Conservation (phyloP, 2,329 filamentous ascomycete genomes). For the Cyphellophora attinorum region DNA sequence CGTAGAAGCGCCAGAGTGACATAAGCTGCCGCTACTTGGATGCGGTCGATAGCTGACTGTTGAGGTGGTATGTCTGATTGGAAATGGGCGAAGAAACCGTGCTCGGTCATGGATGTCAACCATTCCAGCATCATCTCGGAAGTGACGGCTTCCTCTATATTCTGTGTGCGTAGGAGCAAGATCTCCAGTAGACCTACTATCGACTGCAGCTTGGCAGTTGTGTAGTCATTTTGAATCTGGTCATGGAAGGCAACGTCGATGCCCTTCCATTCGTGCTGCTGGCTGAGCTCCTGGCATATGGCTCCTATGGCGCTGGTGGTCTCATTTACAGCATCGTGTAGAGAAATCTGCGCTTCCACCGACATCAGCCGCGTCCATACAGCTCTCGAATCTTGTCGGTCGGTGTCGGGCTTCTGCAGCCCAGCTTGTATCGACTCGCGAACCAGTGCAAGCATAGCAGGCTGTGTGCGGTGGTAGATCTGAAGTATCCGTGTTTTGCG, state of each 20-base stretch:
- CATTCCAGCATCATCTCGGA: conserved; percentile 55
- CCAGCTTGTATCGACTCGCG: background rate
- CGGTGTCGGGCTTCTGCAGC: too few relatives aligned
- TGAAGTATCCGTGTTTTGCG: background rate
- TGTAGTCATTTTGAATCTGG: conserved; percentile 4
- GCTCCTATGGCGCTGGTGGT: background rate
- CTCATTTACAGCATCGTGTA: background rate
- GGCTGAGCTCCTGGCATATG: background rate
- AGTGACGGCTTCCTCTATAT: conserved; percentile 21
- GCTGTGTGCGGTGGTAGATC: background rate
- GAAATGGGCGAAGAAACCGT: conserved; percentile 12
- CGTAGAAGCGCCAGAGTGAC: conserved; percentile 9
- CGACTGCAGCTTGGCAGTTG: conserved; percentile 9
- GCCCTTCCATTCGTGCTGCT: background rate
- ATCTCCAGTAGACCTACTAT: conserved; percentile 8
- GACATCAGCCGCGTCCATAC: background rate
- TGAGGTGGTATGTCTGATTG: conserved; percentile 9
- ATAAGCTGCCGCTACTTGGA: conserved; percentile 2
- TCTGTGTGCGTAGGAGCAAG: conserved; percentile 6
- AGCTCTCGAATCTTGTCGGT: too few relatives aligned
- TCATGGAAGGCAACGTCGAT: background rate
- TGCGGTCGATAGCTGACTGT: conserved; percentile 7
- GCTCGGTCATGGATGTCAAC: conserved; percentile 58
- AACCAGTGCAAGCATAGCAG: background rate
- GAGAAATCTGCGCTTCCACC: background rate